These are phyloP conservation scores for Epichloe scottii DNA, from an alignment of 2,329 filamentous ascomycete species.

Conservation along the genomic window DNA sequence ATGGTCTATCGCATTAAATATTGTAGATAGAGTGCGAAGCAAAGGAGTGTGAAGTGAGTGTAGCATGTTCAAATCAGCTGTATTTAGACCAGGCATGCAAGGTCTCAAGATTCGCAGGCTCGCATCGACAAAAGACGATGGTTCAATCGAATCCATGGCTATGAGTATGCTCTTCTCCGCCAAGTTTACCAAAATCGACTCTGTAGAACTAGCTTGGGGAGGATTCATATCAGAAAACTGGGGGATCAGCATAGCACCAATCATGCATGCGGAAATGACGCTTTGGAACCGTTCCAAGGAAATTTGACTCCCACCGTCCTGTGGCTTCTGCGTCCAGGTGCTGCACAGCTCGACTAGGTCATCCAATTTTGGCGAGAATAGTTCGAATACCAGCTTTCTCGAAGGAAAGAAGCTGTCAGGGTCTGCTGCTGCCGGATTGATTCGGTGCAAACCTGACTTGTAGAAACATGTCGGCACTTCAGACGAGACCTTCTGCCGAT, in stretches of 20 bases:
- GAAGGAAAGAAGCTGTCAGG: slow-evolving; percentile 25
- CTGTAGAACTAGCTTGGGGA: slow-evolving; percentile 35
- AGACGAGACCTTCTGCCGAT: slow-evolving; percentile 11
- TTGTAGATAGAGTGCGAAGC: slow-evolving; percentile 28
- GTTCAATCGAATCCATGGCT: slow-evolving; percentile 32
- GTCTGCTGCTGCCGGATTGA: slow-evolving; percentile 15
- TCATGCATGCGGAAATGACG: slow-evolving; percentile 34
- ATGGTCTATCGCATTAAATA: slow-evolving; percentile 19
- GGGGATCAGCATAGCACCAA: slow-evolving; percentile 33
- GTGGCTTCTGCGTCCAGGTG: slow-evolving; percentile 32
- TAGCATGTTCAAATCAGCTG: slow-evolving; percentile 24
- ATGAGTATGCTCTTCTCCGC: slow-evolving; percentile 28
- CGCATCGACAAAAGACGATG: slow-evolving; percentile 31
- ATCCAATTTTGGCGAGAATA: slow-evolving; percentile 39
- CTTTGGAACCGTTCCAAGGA: slow-evolving; percentile 41
- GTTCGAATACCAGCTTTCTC: slow-evolving; percentile 39
- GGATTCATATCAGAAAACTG: slow-evolving; percentile 35
- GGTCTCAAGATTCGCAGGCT: slow-evolving; percentile 31
- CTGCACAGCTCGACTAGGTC: slow-evolving; percentile 34
- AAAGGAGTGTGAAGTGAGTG: slow-evolving; percentile 27
- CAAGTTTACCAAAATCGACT: slow-evolving; percentile 28
- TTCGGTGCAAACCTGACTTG: slow-evolving; percentile 3
- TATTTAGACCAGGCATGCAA: slow-evolving; percentile 33
- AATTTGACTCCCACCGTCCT: slow-evolving; percentile 35
- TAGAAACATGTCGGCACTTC: slow-evolving; percentile 1